phyloP scores from a whole-genome alignment of 2,329 filamentous ascomycete genomes.

The Aspergillus fumigatiaffinis region DNA sequence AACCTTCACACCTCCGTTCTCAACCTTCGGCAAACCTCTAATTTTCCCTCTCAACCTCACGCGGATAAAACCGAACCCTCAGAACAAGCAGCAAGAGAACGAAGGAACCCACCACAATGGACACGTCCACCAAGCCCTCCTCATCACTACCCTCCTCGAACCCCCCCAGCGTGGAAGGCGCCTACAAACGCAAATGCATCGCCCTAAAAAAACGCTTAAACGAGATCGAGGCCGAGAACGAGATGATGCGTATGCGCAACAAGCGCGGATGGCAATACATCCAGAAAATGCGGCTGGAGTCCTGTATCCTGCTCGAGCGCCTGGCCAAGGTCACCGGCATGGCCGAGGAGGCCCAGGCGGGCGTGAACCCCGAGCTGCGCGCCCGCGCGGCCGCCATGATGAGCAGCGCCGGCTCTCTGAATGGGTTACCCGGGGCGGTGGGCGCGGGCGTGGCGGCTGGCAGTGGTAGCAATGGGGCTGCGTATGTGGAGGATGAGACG shows the following conservation, averaged over 20 bases:
- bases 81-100: background rate
- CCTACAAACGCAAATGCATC: slow-evolving; percentile 95
- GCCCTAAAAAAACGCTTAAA: slow-evolving; percentile 86
- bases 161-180: slow-evolving; percentile 89
- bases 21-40: background rate
- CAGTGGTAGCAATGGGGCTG: slow-evolving; percentile 18
- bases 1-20: background rate
- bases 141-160: slow-evolving; percentile 40
- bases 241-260: slow-evolving; percentile 74
- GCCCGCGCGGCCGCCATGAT: slow-evolving; percentile 34
- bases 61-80: background rate
- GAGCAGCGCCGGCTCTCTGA: slow-evolving; percentile 21
- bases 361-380: slow-evolving; percentile 33
- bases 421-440: slow-evolving; percentile 15
- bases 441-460: slow-evolving; percentile 9
- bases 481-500: slow-evolving; percentile 39
- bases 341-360: slow-evolving; percentile 35
- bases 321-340: slow-evolving; percentile 40
- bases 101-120: slow-evolving; percentile 21
- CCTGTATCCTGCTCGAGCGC: slow-evolving; percentile 41
- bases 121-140: slow-evolving; percentile 20
- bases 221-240: slow-evolving; percentile 89
- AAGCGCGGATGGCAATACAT: slow-evolving; percentile 77
- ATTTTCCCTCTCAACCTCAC: background rate
- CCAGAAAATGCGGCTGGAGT: slow-evolving; percentile 76